Conservation (phyloP, 768 basidiomycete genomes). For the Scleroderma bovista region DNA sequence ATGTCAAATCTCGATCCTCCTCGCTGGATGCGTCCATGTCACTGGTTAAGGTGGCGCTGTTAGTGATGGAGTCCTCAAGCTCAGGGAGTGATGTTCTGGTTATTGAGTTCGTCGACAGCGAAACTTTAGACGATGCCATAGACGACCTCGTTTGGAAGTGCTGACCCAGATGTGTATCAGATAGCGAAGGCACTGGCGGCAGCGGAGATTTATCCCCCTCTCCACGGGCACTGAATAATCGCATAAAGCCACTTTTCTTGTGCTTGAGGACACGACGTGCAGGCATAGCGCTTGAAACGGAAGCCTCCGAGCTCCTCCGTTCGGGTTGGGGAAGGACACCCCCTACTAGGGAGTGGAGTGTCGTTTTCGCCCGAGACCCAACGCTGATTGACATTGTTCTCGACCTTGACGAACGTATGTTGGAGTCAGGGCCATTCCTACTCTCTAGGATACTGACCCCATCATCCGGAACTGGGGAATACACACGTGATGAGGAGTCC, state of each 20-base stretch:
- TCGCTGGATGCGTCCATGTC: slow-evolving; percentile 2
- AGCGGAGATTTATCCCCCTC: slow-evolving; percentile 36
- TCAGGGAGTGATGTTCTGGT: slow-evolving; percentile 36
- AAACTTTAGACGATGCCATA: slow-evolving; percentile 27
- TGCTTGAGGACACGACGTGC: slow-evolving; percentile 53
- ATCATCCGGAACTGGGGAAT: slow-evolving; percentile 31
- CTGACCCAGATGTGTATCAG: slow-evolving; percentile 32
- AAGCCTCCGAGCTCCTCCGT: slow-evolving; percentile 37
- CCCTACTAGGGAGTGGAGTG: slow-evolving; percentile 33
- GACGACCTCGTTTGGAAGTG: slow-evolving; percentile 14
- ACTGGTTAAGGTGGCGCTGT: slow-evolving; percentile 13
- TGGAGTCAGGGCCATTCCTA: slow-evolving; percentile 19
- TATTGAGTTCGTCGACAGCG: slow-evolving; percentile 33
- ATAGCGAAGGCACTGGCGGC: slow-evolving; percentile 53
- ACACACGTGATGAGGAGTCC: slow-evolving; percentile 21
- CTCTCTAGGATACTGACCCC: slow-evolving; percentile 16
- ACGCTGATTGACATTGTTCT: slow-evolving; percentile 62
- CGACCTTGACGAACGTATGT: slow-evolving; percentile 20
- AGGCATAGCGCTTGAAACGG: slow-evolving; percentile 9
- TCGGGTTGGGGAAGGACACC: slow-evolving; percentile 34
- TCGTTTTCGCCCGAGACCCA: slow-evolving; percentile 43
- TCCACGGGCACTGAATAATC: slow-evolving; percentile 56
- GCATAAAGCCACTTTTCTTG: slow-evolving; percentile 80
- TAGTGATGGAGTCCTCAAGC: slow-evolving; percentile 17
- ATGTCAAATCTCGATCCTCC: slow-evolving; percentile 1